Conservation (phyloP, 129 eudicot species). For the Arctium lappa region DNA sequence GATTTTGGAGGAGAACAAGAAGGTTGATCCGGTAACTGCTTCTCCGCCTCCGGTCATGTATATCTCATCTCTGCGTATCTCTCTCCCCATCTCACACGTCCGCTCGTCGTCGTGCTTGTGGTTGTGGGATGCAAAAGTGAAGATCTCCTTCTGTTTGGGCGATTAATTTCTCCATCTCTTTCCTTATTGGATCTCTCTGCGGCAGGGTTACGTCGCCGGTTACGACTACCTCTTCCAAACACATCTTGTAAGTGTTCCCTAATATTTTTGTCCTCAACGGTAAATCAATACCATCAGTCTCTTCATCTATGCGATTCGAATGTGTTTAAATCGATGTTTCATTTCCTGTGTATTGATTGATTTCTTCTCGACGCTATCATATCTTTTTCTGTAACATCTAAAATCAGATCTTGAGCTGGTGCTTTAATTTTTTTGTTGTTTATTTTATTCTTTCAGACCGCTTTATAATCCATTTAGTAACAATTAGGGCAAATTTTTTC, state of each 20-base stretch:
- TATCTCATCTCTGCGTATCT: too few relatives aligned
- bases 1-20: too few relatives aligned
- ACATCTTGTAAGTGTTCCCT: conserved; percentile 14
- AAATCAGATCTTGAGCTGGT: conserved; percentile 1
- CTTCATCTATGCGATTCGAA: background rate
- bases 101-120: background rate
- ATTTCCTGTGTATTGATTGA: background rate
- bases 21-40: conserved; percentile 23
- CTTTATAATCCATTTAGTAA: background rate
- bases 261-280: background rate
- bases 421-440: background rate
- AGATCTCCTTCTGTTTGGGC: background rate
- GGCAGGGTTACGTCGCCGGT: conserved; percentile 10
- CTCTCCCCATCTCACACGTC: too few relatives aligned
- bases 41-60: conserved; percentile 12
- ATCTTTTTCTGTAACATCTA: background rate
- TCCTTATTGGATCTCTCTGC: conserved; percentile 22
- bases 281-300: background rate
- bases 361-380: background rate
- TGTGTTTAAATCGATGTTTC: background rate
- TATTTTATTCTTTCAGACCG: background rate
- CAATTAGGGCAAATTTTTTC: background rate
- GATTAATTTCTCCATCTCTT: background rate
- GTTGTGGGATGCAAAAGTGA: conserved; percentile 9
- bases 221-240: background rate